Evolutionary conservation across 352 stramenopile genomes (phyloP).

Genomic region (Phytophthora fragariae): DNA sequence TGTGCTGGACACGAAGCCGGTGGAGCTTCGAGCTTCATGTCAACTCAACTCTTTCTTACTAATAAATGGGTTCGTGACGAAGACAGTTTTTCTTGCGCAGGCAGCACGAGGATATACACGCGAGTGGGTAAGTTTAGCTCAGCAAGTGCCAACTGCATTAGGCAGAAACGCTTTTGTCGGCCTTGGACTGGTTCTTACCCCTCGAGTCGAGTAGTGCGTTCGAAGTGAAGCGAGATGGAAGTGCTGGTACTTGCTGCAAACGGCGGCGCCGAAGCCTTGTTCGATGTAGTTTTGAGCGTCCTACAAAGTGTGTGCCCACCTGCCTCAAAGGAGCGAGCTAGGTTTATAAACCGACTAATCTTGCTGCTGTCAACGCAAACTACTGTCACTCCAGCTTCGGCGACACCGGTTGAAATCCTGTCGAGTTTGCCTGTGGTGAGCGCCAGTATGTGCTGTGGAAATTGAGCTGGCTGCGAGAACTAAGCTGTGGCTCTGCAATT

Average conservation of each 20-base stretch:
- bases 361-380: constrained; percentile 8
- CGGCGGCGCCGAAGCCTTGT: constrained; percentile 20
- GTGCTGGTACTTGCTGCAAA: constrained; percentile 45
- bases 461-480: background rate
- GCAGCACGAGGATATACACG: background rate
- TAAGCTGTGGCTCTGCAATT: background rate
- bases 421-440: constrained; percentile 38
- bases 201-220: background rate
- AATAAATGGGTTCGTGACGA: background rate
- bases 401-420: constrained; percentile 39
- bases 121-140: constrained; percentile 25
- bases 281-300: constrained; percentile 36
- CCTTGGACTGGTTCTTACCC: background rate
- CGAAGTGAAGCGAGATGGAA: constrained; percentile 34
- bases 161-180: constrained; percentile 13
- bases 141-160: constrained; percentile 6
- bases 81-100: constrained; percentile 6
- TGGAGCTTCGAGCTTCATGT: background rate
- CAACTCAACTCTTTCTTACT: constrained; percentile 5
- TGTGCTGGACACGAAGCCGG: constrained; percentile 14
- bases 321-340: background rate
- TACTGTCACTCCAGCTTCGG: constrained; percentile 23
- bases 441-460: too few relatives aligned
- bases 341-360: constrained; percentile 3
- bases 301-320: constrained; percentile 37